Conservation (phyloP, 306 rosid species). For the Crotalaria pallida region DNA sequence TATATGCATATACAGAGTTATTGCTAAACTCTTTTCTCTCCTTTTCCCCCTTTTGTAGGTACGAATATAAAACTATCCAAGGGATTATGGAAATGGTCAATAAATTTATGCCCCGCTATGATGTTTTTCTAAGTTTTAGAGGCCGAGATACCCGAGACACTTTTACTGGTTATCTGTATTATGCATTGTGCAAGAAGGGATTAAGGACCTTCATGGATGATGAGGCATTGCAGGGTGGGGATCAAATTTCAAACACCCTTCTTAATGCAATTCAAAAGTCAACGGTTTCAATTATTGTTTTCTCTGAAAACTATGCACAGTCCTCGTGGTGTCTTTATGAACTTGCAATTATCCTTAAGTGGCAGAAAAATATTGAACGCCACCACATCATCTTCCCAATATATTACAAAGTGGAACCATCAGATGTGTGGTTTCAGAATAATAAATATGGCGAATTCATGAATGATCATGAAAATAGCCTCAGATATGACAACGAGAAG, state of each 20-base stretch:
- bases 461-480: not conserved
- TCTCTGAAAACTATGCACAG: conserved; percentile 6
- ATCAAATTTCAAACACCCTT: not conserved
- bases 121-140: not conserved
- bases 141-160: not conserved
- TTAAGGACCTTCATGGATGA: conserved; percentile 13
- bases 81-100: not conserved
- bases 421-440: not conserved
- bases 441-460: not conserved
- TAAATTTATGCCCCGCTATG: not conserved
- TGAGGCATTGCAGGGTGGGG: not conserved
- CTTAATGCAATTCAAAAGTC: not conserved
- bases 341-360: not conserved
- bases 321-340: conserved; percentile 12
- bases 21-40: too few species aligned
- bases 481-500: not conserved
- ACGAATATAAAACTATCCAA: not conserved
- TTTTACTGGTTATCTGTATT: not conserved
- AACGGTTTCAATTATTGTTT: not conserved
- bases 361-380: not conserved
- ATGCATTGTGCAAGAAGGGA: not conserved
- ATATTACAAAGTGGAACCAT: not conserved
- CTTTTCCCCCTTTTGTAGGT: not conserved
- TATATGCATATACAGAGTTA: too few species aligned
- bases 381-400: not conserved